phyloP scores from a whole-genome alignment of 1,284 basidiomycete genomes.

The Filobasidium uniguttulatum region DNA sequence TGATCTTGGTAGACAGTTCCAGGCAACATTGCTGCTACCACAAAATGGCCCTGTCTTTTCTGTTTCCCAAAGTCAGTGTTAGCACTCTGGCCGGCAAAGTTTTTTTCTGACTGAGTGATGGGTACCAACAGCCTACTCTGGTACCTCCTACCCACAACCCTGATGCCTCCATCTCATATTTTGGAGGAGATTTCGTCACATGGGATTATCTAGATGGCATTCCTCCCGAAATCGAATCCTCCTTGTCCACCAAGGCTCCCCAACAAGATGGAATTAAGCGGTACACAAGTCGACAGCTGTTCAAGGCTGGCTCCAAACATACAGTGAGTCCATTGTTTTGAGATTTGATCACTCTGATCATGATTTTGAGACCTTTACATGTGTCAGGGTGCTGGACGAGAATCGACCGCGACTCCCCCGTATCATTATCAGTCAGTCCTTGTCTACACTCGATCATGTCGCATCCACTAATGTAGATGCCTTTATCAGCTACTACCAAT shows the following conservation, averaged over 20 bases:
- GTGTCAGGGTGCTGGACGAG: slow-evolving; percentile 13
- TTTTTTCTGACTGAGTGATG: no score
- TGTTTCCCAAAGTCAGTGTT: no score
- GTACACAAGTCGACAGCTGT: slow-evolving; percentile 24
- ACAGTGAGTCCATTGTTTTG: slow-evolving; percentile 14
- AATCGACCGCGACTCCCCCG: slow-evolving; percentile 27
- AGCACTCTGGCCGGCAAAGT: no score
- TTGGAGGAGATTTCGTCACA: slow-evolving; percentile 20
- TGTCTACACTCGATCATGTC: no score
- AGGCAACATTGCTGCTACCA: no score
- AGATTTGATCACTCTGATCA: neutral
- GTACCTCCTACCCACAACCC: neutral
- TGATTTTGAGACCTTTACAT: neutral
- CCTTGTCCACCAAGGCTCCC: no score
- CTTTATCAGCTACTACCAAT: slow-evolving; percentile 25
- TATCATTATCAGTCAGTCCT: slow-evolving; percentile 32
- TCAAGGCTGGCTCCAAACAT: slow-evolving; percentile 23
- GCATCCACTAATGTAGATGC: no score
- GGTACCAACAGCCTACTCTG: neutral
- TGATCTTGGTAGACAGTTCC: no score
- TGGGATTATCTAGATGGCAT: no score
- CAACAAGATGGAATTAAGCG: slow-evolving; percentile 5
- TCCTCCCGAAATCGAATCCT: no score
- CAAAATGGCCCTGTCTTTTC: no score
- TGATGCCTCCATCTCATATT: slow-evolving; percentile 15